Conservation (phyloP, 495 filamentous ascomycete species). For the Aspergillus hancockii region DNA sequence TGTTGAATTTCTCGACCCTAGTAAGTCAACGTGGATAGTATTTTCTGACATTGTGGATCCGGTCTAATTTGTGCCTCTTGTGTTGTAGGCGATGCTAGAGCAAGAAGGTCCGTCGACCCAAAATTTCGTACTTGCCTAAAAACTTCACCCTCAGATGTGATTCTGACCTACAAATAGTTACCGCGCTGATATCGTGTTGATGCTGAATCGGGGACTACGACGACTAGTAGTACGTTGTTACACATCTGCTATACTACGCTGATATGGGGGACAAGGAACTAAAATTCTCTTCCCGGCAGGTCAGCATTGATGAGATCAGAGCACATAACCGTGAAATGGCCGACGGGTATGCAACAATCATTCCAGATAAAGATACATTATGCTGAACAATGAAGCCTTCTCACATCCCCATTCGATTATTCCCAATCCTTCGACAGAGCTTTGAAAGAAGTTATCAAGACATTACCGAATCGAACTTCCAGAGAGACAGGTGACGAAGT, state of each 20-base stretch:
- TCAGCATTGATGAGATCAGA: slow-evolving; percentile 94
- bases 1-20: slow-evolving; percentile 82
- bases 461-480: slow-evolving; percentile 64
- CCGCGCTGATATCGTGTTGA: slow-evolving; percentile 82
- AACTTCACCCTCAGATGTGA: not conserved
- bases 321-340: slow-evolving; percentile 86
- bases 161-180: slow-evolving; percentile 52
- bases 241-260: not conserved
- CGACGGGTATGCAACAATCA: slow-evolving; percentile 59
- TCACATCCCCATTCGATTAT: slow-evolving; percentile 86
- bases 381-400: slow-evolving; percentile 48
- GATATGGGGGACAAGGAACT: slow-evolving; percentile 13
- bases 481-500: slow-evolving; percentile 62
- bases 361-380: not conserved
- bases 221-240: slow-evolving; percentile 56
- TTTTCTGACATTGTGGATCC: slow-evolving; percentile 9
- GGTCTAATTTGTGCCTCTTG: slow-evolving; percentile 24
- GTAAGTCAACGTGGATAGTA: slow-evolving; percentile 47
- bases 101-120: slow-evolving; percentile 55
- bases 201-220: slow-evolving; percentile 84
- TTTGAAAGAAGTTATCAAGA: slow-evolving; percentile 81
- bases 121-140: not conserved
- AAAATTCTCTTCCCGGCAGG: slow-evolving; percentile 44
- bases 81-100: slow-evolving; percentile 45
- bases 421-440: slow-evolving; percentile 84